Evolutionary conservation across 108 stramenopile genomes (phyloP), one percentile per base, ranked within the genome.

Genomic region (Cyclotella distinguenda): DNA sequence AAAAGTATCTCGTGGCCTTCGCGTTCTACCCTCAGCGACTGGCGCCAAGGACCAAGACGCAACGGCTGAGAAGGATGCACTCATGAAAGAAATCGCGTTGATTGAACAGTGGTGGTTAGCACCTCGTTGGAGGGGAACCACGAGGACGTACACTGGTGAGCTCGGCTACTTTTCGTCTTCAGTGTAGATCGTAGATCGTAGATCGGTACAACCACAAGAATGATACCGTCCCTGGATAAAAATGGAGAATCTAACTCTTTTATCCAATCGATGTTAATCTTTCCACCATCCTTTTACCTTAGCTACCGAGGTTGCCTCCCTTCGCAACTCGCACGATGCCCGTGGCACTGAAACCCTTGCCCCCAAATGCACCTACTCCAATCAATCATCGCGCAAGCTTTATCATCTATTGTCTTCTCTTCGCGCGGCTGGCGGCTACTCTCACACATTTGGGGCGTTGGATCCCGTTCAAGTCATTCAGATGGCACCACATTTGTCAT

Each of bases 401-500:
- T 94, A 82, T 63, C 65, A 34, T 43, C 78, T 94, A 12, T 74
- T 94, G 43, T 50, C 54, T n/a, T 57, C 73, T 9, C 77, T 94
- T n/a, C 82, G 89, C 49, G 21, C 47, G 10, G 50, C 46, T 11
- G 91, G 93, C 5, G 92, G 90, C 4, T 96, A 93, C 68, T 86
- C 87, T 6, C 94, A 95, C 75, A 98, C 97, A 26, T 98, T 96
- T 79, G 97, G 97, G 22, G 93, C 95, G 13, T 85, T 98, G 31
- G 97, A 98, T 77, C 94, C 97, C 32, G 95, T 98, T 12, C 97
- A 98, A 77, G 95, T 90, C 39, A 74, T 89, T 16, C 91, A 95
- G 67, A 97, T 97, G 97, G 94, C 95, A 27, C 91, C 93, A 6
- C 90, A 97, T 70, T 87, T 97, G 44, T 77, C 82, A 28, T 74